Evolutionary conservation across 2,329 filamentous ascomycete genomes (phyloP).

Genomic region (Talaromyces sp.): DNA sequence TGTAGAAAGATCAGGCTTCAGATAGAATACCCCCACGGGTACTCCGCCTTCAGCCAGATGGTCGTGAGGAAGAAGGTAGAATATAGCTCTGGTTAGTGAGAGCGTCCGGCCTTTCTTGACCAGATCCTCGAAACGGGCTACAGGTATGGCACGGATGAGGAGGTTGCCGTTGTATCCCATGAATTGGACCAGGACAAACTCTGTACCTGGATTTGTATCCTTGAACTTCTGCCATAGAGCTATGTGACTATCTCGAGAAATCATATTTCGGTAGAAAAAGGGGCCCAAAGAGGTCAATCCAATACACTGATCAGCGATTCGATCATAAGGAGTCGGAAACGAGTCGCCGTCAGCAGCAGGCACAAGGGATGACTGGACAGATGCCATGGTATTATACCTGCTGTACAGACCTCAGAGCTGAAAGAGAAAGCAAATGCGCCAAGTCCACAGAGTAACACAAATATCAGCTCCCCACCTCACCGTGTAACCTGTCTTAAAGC

Average conservation of each 20-base stretch:
- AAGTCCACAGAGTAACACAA: neutral
- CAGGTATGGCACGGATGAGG: slow-evolving; percentile 13
- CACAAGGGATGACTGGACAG: neutral
- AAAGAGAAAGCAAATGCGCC: neutral
- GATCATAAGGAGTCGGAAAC: neutral
- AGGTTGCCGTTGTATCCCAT: slow-evolving; percentile 15
- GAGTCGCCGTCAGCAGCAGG: neutral
- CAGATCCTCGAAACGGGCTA: slow-evolving; percentile 4
- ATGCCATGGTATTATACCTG: neutral
- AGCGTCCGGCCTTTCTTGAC: neutral
- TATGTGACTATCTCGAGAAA: neutral
- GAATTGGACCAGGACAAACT: slow-evolving; percentile 10
- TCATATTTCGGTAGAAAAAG: neutral
- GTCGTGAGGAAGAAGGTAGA: slow-evolving; percentile 15
- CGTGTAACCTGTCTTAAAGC: neutral
- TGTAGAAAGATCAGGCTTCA: slow-evolving; percentile 12
- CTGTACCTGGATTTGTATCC: neutral
- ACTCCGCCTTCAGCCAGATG: slow-evolving; percentile 6
- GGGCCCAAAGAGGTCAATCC: neutral
- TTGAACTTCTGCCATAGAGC: slow-evolving; percentile 5
- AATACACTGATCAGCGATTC: neutral
- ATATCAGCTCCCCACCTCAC: neutral
- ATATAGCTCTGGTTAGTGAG: slow-evolving; percentile 3
- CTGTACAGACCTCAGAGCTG: neutral
- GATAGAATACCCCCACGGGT: slow-evolving; percentile 4